Percentiles rank a stretch among this genome's conserved stretches.
phyloP scores from a whole-genome alignment of 805 yeast species.

The Saturnispora halmiae region DNA sequence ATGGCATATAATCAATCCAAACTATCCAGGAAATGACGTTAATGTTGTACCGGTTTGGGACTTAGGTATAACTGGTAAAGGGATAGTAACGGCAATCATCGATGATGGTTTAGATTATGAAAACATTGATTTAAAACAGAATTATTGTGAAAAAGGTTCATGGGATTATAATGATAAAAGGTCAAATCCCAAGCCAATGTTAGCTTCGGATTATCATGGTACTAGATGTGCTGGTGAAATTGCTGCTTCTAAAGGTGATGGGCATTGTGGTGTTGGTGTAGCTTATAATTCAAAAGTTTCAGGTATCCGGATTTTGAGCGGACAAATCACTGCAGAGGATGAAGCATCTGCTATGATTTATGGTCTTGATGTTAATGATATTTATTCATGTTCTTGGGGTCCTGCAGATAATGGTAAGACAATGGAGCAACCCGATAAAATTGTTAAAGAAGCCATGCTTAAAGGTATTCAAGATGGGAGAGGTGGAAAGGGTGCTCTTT shows the following conservation, averaged over 20 bases:
- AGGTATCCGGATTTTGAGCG: conserved; percentile 84
- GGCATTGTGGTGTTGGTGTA: conserved; percentile 93
- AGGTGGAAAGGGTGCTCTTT: conserved; percentile 69
- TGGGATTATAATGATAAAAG: conserved; percentile 85
- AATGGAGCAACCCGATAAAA: conserved; percentile 71
- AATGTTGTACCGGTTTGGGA: conserved; percentile 84
- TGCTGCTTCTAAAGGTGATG: conserved; percentile 75
- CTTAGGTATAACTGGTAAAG: conserved; percentile 69
- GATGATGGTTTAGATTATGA: conserved; percentile 92
- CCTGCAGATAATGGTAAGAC: conserved; percentile 89
- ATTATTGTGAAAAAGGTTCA: conserved; percentile 71
- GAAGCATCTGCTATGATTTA: conserved; percentile 86
- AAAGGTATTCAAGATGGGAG: conserved; percentile 82
- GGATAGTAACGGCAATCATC: conserved; percentile 77
- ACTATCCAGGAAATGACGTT: conserved; percentile 71
- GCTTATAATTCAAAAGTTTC: conserved; percentile 81
- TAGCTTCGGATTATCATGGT: conserved; percentile 84
- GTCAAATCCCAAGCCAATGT: conserved; percentile 68
- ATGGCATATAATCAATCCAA: conserved; percentile 85
- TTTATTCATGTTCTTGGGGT: conserved; percentile 98
- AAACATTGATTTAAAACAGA: conserved; percentile 58
- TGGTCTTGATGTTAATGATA: conserved; percentile 77
- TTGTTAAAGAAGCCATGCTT: conserved; percentile 76
- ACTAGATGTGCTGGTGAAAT: conserved; percentile 98
- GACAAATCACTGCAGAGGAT: conserved; percentile 69